Conservation (phyloP, 805 yeast genomes). For the Clavispora phyllophila region DNA sequence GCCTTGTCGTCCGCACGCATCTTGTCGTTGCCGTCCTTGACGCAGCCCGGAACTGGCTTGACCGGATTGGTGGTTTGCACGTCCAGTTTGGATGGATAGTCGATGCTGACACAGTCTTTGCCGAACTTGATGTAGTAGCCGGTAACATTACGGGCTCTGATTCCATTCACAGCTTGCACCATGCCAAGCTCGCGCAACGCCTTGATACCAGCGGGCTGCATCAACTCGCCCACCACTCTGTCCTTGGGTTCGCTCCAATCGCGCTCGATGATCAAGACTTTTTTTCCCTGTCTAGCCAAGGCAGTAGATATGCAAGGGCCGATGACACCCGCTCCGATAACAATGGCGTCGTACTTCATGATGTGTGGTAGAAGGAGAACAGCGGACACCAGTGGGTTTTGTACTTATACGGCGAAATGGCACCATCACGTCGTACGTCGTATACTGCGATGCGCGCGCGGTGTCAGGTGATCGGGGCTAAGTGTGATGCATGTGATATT, state of each 20-base stretch:
- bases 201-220: slow-evolving; percentile 95
- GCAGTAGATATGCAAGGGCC: slow-evolving; percentile 93
- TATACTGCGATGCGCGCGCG: slow-evolving; percentile 1
- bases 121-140: slow-evolving; percentile 80
- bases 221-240: slow-evolving; percentile 92
- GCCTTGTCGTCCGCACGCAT: slow-evolving; percentile 40
- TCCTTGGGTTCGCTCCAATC: slow-evolving; percentile 85
- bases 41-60: slow-evolving; percentile 51
- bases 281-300: slow-evolving; percentile 84
- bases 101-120: slow-evolving; percentile 51
- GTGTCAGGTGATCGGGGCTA: neutral
- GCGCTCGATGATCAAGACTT: slow-evolving; percentile 74
- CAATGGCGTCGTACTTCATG: slow-evolving; percentile 64
- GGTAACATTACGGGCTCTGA: slow-evolving; percentile 68
- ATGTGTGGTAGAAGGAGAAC: neutral
- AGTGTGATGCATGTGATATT: neutral
- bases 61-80: slow-evolving; percentile 39
- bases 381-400: neutral
- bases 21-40: slow-evolving; percentile 55
- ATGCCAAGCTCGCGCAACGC: slow-evolving; percentile 80
- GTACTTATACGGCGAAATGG: neutral
- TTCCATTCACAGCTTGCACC: slow-evolving; percentile 65
- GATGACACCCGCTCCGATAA: slow-evolving; percentile 97
- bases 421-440: slow-evolving; percentile 1
- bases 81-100: slow-evolving; percentile 62